Conservation (phyloP, 805 yeast species). For the Yamadazyma kitorensis region DNA sequence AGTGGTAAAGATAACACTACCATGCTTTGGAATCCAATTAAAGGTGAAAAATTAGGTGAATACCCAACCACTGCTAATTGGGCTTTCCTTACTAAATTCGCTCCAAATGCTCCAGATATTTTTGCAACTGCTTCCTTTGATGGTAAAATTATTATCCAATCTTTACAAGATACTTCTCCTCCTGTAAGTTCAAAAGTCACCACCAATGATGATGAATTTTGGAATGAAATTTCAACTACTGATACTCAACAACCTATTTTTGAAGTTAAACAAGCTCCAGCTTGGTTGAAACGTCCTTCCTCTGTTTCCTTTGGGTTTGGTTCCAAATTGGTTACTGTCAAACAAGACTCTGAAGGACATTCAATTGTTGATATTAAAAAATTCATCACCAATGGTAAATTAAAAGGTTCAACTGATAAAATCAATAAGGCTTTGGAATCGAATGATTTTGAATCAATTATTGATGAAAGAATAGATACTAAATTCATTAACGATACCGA, state of each 20-base stretch:
- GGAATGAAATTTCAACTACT: slow-evolving; percentile 71
- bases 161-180: slow-evolving; percentile 82
- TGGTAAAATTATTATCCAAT: slow-evolving; percentile 75
- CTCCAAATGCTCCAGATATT: slow-evolving; percentile 83
- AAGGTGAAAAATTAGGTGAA: slow-evolving; percentile 71
- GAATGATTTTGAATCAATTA: slow-evolving; percentile 51
- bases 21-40: slow-evolving; percentile 83
- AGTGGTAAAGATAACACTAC: slow-evolving; percentile 91
- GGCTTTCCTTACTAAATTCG: slow-evolving; percentile 87
- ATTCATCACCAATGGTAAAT: slow-evolving; percentile 34
- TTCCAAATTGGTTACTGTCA: slow-evolving; percentile 70
- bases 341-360: slow-evolving; percentile 37
- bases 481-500: slow-evolving; percentile 26
- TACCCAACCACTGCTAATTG: slow-evolving; percentile 92
- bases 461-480: slow-evolving; percentile 50
- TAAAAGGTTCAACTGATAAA: slow-evolving; percentile 32
- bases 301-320: slow-evolving; percentile 91
- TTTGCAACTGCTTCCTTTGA: slow-evolving; percentile 89
- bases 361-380: slow-evolving; percentile 44
- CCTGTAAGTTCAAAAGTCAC: slow-evolving; percentile 46
- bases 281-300: slow-evolving; percentile 76
- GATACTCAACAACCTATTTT: slow-evolving; percentile 74
- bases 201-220: slow-evolving; percentile 66
- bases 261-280: slow-evolving; percentile 76
- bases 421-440: slow-evolving; percentile 57